These are phyloP conservation scores for Picea glauca DNA, from an alignment of 75 land plant genomes.

Conservation along the genomic window DNA sequence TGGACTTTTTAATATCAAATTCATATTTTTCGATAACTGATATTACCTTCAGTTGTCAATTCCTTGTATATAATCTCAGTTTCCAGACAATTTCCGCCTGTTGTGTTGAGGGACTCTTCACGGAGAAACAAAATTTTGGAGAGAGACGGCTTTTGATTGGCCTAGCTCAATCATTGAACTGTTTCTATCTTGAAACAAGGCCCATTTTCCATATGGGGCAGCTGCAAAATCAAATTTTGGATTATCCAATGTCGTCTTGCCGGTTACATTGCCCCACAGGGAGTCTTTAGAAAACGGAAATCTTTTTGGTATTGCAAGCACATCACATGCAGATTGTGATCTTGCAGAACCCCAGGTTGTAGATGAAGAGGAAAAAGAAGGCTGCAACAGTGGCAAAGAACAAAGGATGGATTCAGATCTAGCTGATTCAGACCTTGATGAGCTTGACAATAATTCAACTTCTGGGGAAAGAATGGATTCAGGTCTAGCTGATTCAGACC, in stretches of 20 bases:
- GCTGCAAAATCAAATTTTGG: not conserved
- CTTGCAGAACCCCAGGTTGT: not conserved
- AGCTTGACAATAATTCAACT: not conserved
- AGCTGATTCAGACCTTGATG: not conserved
- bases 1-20: no score
- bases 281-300: no score
- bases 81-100: not conserved
- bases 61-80: not conserved
- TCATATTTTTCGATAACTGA: no score
- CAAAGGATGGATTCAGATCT: not conserved
- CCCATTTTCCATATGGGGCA: not conserved
- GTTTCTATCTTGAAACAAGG: not conserved
- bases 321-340: not conserved
- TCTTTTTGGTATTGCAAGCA: not conserved
- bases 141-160: not conserved
- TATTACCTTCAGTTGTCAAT: no score
- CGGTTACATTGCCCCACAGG: no score
- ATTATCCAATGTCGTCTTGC: no score
- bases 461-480: not conserved
- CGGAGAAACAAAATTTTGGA: not conserved
- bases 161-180: not conserved
- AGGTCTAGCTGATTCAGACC: not conserved
- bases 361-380: not conserved
- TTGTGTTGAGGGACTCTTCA: not conserved
- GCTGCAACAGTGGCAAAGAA: no score